phyloP scores from a whole-genome alignment of 805 yeast genomes.

The Pichia cephalocereana region DNA sequence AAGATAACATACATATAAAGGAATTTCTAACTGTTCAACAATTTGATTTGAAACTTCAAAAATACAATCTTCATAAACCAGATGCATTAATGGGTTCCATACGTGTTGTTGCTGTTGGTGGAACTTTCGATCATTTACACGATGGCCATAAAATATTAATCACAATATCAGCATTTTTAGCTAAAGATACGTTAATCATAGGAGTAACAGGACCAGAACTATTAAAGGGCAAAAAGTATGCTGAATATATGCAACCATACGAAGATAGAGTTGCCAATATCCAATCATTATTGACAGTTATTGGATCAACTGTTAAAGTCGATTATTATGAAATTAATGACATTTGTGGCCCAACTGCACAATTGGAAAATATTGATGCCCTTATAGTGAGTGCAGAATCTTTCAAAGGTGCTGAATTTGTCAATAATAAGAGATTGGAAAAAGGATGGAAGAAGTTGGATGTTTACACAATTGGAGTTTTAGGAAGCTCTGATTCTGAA shows the following conservation, averaged over 20 bases:
- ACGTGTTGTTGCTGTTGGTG: constrained; percentile 62
- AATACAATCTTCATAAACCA: neutral
- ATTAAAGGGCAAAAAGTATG: constrained; percentile 64
- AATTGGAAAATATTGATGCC: constrained; percentile 62
- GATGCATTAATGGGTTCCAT: neutral
- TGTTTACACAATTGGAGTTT: constrained; percentile 48
- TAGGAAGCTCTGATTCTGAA: constrained; percentile 44
- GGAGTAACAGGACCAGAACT: constrained; percentile 79
- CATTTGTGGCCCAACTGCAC: constrained; percentile 90
- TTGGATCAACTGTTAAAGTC: constrained; percentile 37
- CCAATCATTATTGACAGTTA: constrained; percentile 35
- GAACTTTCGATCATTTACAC: constrained; percentile 94
- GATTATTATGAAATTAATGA: constrained; percentile 64
- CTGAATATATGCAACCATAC: constrained; percentile 54
- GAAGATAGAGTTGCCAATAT: constrained; percentile 42
- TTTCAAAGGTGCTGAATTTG: constrained; percentile 57
- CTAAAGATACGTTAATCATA: constrained; percentile 49
- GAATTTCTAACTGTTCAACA: neutral
- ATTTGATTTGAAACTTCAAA: neutral
- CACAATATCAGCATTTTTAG: constrained; percentile 58
- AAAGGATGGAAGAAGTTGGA: constrained; percentile 44
- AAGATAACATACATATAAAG: neutral
- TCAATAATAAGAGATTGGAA: constrained; percentile 56
- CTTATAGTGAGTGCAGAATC: constrained; percentile 80
- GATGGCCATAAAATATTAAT: constrained; percentile 88